A percentile compares a stretch with the other conserved stretches of the same genome.
These are phyloP conservation scores for Camellia oleifera DNA, from an alignment of 179 eudicot species.

Conservation along the genomic window DNA sequence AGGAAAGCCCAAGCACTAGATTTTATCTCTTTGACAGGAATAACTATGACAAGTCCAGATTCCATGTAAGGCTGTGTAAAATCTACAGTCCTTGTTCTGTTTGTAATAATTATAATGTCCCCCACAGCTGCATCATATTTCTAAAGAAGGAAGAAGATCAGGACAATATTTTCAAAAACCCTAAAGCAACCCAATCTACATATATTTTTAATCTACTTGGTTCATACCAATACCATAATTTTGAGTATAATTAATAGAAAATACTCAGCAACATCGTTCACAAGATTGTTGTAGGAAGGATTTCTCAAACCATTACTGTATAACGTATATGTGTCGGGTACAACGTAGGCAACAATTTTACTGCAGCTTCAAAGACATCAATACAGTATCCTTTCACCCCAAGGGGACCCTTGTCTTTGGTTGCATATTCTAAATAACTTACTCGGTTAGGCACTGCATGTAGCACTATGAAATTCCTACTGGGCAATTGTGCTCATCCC, in stretches of 20 bases:
- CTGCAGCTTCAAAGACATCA: slow-evolving; percentile 84
- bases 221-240: not conserved
- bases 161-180: not conserved
- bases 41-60: slow-evolving; percentile 73
- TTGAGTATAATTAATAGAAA: not conserved
- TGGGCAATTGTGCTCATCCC: too few species aligned
- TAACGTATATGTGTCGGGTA: slow-evolving; percentile 51
- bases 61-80: slow-evolving; percentile 79
- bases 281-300: slow-evolving; percentile 55
- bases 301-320: slow-evolving; percentile 68
- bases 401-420: slow-evolving; percentile 43
- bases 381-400: slow-evolving; percentile 77
- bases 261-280: slow-evolving; percentile 64
- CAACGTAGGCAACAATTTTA: slow-evolving; percentile 62
- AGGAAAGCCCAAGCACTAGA: slow-evolving; percentile 79
- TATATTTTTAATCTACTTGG: not conserved
- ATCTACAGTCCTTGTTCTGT: slow-evolving; percentile 73
- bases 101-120: slow-evolving; percentile 63
- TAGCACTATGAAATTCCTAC: too few species aligned
- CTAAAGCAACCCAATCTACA: not conserved
- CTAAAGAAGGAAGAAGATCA: slow-evolving; percentile 35
- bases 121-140: slow-evolving; percentile 84
- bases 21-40: slow-evolving; percentile 44
- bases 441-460: slow-evolving; percentile 44
- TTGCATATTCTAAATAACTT: slow-evolving; percentile 48